Base-by-base conservation (phyloP, 2,329 filamentous ascomycete species). In the Tolypocladium amazonense region DNA sequence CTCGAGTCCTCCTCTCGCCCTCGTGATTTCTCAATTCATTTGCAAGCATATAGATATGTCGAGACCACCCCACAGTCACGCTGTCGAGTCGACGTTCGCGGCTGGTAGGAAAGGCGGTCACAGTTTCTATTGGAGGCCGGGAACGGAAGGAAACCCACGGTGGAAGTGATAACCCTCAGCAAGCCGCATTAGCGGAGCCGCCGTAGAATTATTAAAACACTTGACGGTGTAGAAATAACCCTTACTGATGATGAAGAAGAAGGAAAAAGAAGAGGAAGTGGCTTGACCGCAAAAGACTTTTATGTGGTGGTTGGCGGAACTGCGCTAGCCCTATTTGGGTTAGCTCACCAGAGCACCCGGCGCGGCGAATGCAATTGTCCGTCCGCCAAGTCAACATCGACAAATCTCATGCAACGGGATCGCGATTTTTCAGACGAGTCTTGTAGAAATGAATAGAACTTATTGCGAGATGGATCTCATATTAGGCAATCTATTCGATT, bases 131-230 rank as follows among this genome's bases (percentile, higher is more conserved):
- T 66, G 78, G 77, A 72, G 79, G 79, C 79, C 77, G 79, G 79
- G 79, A 81, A 81, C 79, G 79, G 78, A 79, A 76, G 77, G 73
- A 79, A 73, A 79, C 75, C 75, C 76, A 81, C 75, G 68, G 75
- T 69, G 37, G 54, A 58, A 70, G 70, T 67, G 69, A 73, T 77
- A 77, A 75, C 78, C 77, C 77, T 79, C 78, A 81, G 79, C 78
- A 79, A 79, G 77, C 77, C 78, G 76, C 78, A 69, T 71, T 71
- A 69, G 79, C 76, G 79, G 77, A 81, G 79, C 78, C 79, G 71
- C 76, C 78, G 69, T 68, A 65, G 65, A 71, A 72, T 73, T 73
- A 72, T 72, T 70, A 71, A 75, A 75, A 76, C 77, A 81, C 74
- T 71, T 80, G 77, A 76, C 78, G 78, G 75, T 80, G 77, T 75